Evolutionary conservation across 768 basidiomycete genomes (phyloP).

Genomic region (Mycena indigotica): DNA sequence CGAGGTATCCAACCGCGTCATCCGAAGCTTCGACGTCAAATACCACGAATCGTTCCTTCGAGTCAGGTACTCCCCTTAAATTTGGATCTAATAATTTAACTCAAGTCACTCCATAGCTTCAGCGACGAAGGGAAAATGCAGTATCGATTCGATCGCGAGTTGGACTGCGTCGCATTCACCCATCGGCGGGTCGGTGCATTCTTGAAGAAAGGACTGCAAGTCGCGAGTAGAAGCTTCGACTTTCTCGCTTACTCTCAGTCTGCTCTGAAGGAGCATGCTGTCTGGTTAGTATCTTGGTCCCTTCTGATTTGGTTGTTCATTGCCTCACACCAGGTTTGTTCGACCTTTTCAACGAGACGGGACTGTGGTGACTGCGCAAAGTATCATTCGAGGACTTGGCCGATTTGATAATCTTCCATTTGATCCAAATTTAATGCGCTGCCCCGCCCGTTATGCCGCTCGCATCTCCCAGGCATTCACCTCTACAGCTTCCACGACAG

Average conservation of each 20-base stretch:
- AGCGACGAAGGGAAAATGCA: slow-evolving; percentile 58
- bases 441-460: slow-evolving; percentile 72
- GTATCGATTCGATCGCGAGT: slow-evolving; percentile 57
- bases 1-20: slow-evolving; percentile 57
- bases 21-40: slow-evolving; percentile 48
- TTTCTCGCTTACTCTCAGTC: slow-evolving; percentile 78
- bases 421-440: slow-evolving; percentile 51
- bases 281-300: slow-evolving; percentile 42
- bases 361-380: slow-evolving; percentile 40
- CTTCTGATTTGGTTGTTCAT: not conserved
- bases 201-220: slow-evolving; percentile 47
- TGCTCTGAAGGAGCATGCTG: slow-evolving; percentile 66
- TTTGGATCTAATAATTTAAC: no score
- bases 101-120: no score
- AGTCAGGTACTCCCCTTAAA: no score
- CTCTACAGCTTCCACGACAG: slow-evolving; percentile 63
- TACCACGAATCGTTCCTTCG: slow-evolving; percentile 61
- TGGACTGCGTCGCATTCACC: slow-evolving; percentile 56
- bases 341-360: slow-evolving; percentile 47
- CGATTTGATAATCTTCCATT: slow-evolving; percentile 50
- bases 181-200: slow-evolving; percentile 46
- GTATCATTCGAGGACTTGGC: slow-evolving; percentile 59
- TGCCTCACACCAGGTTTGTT: slow-evolving; percentile 59
- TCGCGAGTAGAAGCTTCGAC: slow-evolving; percentile 57
- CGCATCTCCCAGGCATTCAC: slow-evolving; percentile 76